Conservation (phyloP, 2,329 filamentous ascomycete genomes). For the Alternaria arborescens region DNA sequence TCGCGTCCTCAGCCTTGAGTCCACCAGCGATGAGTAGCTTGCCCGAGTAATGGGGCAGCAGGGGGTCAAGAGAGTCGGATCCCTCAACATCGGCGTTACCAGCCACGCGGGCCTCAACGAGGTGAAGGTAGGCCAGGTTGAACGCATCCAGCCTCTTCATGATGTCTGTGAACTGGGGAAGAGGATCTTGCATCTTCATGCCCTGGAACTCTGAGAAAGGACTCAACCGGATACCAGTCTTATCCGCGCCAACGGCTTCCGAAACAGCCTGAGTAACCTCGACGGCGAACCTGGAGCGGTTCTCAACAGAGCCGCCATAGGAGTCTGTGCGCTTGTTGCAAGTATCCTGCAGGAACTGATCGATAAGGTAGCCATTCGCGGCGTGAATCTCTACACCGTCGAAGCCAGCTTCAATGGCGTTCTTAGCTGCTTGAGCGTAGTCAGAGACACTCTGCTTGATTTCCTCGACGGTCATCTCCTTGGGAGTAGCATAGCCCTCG, state of each 20-base stretch:
- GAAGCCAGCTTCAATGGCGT: slow-evolving; percentile 62
- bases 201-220: slow-evolving; percentile 70
- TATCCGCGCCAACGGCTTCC: slow-evolving; percentile 64
- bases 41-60: slow-evolving; percentile 36
- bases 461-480: slow-evolving; percentile 51
- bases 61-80: slow-evolving; percentile 32
- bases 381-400: slow-evolving; percentile 67
- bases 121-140: slow-evolving; percentile 59
- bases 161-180: slow-evolving; percentile 70
- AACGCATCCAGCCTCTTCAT: slow-evolving; percentile 61
- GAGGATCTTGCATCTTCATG: slow-evolving; percentile 69
- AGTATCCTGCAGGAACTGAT: slow-evolving; percentile 70
- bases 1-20: slow-evolving; percentile 52
- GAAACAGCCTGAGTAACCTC: slow-evolving; percentile 63
- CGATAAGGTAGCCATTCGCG: slow-evolving; percentile 73
- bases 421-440: slow-evolving; percentile 56
- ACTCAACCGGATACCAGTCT: slow-evolving; percentile 65
- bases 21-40: slow-evolving; percentile 55
- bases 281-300: slow-evolving; percentile 62
- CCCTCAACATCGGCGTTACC: slow-evolving; percentile 51
- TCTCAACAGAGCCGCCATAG: slow-evolving; percentile 60
- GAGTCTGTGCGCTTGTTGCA: slow-evolving; percentile 63
- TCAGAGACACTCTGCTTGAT: slow-evolving; percentile 50
- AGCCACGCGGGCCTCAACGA: slow-evolving; percentile 66
- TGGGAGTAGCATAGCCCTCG: slow-evolving; percentile 56